Conservation (phyloP, 768 basidiomycete species). For the Nidularia sp. region DNA sequence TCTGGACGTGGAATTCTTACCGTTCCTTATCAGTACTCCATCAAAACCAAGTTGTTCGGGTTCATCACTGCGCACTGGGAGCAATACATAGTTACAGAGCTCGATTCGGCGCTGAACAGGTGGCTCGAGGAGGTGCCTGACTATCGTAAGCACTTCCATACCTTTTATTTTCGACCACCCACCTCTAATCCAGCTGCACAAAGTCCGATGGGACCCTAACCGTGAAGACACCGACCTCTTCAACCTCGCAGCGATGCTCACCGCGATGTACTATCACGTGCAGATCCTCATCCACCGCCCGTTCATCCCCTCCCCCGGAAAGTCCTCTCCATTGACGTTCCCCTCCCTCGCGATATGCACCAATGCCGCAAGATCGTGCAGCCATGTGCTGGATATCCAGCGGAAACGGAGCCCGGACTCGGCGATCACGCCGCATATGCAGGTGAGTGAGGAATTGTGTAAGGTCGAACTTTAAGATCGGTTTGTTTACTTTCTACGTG, state of each 20-base stretch:
- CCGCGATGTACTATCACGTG: slow-evolving; percentile 27
- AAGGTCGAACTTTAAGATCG: too few relatives aligned
- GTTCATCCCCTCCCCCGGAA: slow-evolving; percentile 42
- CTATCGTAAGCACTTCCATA: slow-evolving; percentile 19
- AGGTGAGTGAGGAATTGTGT: not conserved
- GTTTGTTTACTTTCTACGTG: too few relatives aligned
- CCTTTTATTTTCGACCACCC: not conserved
- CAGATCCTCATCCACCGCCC: slow-evolving; percentile 58
- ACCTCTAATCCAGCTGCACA: not conserved
- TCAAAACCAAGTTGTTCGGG: not conserved
- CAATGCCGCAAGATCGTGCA: slow-evolving; percentile 58
- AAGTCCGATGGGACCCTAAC: slow-evolving; percentile 22
- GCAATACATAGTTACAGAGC: slow-evolving; percentile 38
- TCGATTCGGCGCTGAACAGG: slow-evolving; percentile 47
- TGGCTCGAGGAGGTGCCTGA: slow-evolving; percentile 47
- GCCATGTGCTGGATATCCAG: slow-evolving; percentile 52
- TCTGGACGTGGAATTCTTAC: not conserved
- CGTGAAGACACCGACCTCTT: slow-evolving; percentile 20
- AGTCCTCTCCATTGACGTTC: slow-evolving; percentile 23
- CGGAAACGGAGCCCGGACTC: slow-evolving; percentile 14
- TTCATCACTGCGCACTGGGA: not conserved
- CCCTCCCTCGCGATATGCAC: slow-evolving; percentile 55
- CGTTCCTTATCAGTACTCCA: not conserved
- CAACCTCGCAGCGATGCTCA: slow-evolving; percentile 41
- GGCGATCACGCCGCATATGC: not conserved